Evolutionary conservation across 1,284 basidiomycete genomes (phyloP).

Genomic region (Gomphus bonarii): DNA sequence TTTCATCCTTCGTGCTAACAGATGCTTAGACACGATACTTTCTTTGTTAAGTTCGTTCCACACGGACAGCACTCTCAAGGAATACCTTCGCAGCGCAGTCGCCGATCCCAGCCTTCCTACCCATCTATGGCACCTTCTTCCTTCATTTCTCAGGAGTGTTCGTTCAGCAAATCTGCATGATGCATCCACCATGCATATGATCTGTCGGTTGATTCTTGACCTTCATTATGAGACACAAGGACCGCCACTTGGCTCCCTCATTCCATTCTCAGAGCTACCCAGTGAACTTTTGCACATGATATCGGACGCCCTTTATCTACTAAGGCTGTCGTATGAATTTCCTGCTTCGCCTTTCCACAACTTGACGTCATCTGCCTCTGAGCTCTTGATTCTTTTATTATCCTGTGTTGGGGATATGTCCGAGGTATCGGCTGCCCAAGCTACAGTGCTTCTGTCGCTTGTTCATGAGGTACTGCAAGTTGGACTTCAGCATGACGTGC

Average conservation of each 20-base stretch:
- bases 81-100: slow-evolving; percentile 52
- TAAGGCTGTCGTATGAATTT: slow-evolving; percentile 45
- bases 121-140: slow-evolving; percentile 35
- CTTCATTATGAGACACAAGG: slow-evolving; percentile 49
- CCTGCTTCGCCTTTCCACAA: slow-evolving; percentile 52
- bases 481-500: slow-evolving; percentile 37
- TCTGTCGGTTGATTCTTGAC: slow-evolving; percentile 55
- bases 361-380: slow-evolving; percentile 44
- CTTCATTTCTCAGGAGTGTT: slow-evolving; percentile 38
- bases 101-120: slow-evolving; percentile 45
- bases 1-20: slow-evolving; percentile 2
- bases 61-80: slow-evolving; percentile 48
- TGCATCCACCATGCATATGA: slow-evolving; percentile 51
- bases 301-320: slow-evolving; percentile 48
- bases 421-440: slow-evolving; percentile 47
- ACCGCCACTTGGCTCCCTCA: slow-evolving; percentile 39
- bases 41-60: slow-evolving; percentile 54
- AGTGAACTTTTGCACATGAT: slow-evolving; percentile 36
- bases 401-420: slow-evolving; percentile 49
- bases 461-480: slow-evolving; percentile 45
- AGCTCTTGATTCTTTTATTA: slow-evolving; percentile 39
- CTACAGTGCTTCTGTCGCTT: slow-evolving; percentile 42
- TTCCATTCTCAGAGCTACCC: slow-evolving; percentile 35
- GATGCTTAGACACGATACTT: slow-evolving; percentile 49
- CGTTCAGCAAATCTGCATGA: slow-evolving; percentile 42